Base-by-base conservation (phyloP, 306 rosid genomes). In the Cicer bijugum region DNA sequence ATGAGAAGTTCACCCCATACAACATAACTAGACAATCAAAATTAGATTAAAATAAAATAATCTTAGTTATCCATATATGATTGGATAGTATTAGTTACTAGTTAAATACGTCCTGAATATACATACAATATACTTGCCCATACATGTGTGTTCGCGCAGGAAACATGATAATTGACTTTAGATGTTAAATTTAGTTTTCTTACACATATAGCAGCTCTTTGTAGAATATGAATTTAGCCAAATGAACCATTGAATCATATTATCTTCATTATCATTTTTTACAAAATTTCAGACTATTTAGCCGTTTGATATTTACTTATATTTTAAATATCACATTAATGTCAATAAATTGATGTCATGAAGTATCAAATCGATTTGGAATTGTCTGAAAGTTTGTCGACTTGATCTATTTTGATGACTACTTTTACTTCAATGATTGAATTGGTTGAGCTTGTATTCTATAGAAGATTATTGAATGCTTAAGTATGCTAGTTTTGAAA, bases 121-220 rank as follows among this genome's bases (percentile, higher is more conserved):
- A 7, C 67, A 61, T 58, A 11, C 37, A 58, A 59, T 14, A 61
- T 61, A 37, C 67, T 35, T 61, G 23, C 67, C n/a, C 67, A 3
- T 37, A 2, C 65, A 35, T 60, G 17, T 19, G 9, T 14, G 16
- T 28, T 4, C 39, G 5, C 7, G 16, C 64, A 33, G 4, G 39
- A 58, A 40, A 14, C 39, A 58, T 58, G 64, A 6, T 23, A 8
- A 11, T 20, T 57, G 64, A 11, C 39, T 23, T 57, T 56, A 23
- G 40, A 57, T 57, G 42, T 58, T 58, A 58, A 28, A 58, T 58
- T 52, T 3, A 53, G 10, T 53, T 8, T 17, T 59, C 43, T 12
- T 1, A n/a, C 65, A 33, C 65, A 10, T 6, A 28, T 33, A 33
- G 28, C 19, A 2, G 35, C 42, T 12, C 65, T 59, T 58, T 58